Evolutionary conservation across 164 flowering plant genomes (phyloP), one percentile per base, ranked within the genome.

Genomic region (Annona cherimola): DNA sequence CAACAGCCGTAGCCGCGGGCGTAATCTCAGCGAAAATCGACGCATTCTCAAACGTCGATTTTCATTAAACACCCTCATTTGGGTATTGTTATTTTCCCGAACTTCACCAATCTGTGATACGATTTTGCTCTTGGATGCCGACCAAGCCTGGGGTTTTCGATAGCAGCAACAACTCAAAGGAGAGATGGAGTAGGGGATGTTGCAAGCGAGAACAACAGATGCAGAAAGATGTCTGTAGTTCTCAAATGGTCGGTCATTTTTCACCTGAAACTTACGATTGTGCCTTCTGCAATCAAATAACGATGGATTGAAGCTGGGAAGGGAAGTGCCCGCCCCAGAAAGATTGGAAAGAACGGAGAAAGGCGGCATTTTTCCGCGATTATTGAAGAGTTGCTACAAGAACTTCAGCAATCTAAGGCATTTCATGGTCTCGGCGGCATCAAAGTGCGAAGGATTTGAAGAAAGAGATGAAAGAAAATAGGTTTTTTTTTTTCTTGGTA

Each of bases 1-100:
- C 42, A 71, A 71, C 67, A 71, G 40, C 46, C 98, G 75, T 76
- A 92, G 71, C 76, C 97, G 85, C 0, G 94, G 94, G 0, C 93
- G 83, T 82, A 92, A 83, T 75, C 97, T 88, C 63, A 88, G 78
- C 0, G 86, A 79, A 63, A 86, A 88, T 14, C 83, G 79, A 86
- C 72, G 86, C 57, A 50, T 50, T 63, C 81, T 79, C 5, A 54
- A 42, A 16, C 54, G 55, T 55, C 65, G 45, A 46, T 59, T 79
- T 54, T 60, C 76, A 68, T 65, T 81, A 50, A 50, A 50, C 43
- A 71, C 80, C 20, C 67, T 69, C 78, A 77, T 54, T 71, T 65
- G 80, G 57, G 82, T 71, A 19, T 42, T 70, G 14, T 74, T 75
- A 50, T 73, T 77, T 69, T 75, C 84, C 46, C 76, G 74, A 45